Evolutionary conservation across 441 rosid species (phyloP).

Genomic region (Viola pubescens): DNA sequence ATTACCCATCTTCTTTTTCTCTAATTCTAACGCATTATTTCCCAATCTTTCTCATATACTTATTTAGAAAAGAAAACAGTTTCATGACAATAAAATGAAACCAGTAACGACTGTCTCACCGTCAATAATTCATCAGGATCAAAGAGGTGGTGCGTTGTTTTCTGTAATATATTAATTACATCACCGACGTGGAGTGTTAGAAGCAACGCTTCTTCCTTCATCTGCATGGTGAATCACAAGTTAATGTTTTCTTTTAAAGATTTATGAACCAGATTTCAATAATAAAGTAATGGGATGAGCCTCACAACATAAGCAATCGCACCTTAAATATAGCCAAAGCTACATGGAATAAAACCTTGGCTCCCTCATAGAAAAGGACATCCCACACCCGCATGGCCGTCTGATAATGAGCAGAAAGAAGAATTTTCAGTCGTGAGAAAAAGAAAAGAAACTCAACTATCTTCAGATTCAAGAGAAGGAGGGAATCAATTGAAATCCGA

Average conservation of each 20-base stretch:
- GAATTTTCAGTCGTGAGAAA: constrained; percentile 8
- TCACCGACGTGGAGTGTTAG: constrained; percentile 91
- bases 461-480: neutral
- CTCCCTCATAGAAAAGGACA: constrained; percentile 94
- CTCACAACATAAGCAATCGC: constrained; percentile 11
- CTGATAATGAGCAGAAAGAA: constrained; percentile 30
- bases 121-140: constrained; percentile 88
- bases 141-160: constrained; percentile 81
- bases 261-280: neutral
- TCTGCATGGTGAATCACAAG: constrained; percentile 36
- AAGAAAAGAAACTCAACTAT: neutral
- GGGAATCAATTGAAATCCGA: constrained; percentile 7
- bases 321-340: constrained; percentile 99
- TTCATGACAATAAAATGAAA: neutral
- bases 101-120: constrained; percentile 32
- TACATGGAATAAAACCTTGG: constrained; percentile 87
- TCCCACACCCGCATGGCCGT: constrained; percentile 97
- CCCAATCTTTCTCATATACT: neutral
- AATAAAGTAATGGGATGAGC: constrained; percentile 6
- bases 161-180: constrained; percentile 73
- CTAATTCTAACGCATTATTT: too few relatives aligned
- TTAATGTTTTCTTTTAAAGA: neutral
- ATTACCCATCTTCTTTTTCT: too few relatives aligned
- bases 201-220: constrained; percentile 88
- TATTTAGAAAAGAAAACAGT: neutral